Conservation (phyloP, 306 rosid species). For the Rosa lucieae region DNA sequence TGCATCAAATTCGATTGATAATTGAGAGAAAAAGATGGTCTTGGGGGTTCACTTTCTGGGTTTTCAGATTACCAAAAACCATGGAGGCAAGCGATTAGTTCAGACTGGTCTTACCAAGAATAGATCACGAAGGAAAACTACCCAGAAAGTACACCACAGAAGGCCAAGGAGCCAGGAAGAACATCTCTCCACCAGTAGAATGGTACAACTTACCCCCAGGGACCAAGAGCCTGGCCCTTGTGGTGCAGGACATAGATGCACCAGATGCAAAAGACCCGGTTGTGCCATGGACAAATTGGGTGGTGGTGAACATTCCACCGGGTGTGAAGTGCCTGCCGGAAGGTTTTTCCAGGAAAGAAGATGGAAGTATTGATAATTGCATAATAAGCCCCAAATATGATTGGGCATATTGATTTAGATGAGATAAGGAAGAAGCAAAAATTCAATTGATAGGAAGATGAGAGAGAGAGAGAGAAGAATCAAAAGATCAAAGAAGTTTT, state of each 20-base stretch:
- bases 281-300: conserved; percentile 84
- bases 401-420: no score
- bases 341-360: conserved; percentile 71
- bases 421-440: no score
- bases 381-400: no score
- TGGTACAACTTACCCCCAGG: conserved; percentile 80
- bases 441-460: no score
- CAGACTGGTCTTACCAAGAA: conserved; percentile 52
- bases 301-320: conserved; percentile 60
- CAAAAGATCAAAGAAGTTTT: no score
- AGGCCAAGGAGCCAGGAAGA: conserved; percentile 77
- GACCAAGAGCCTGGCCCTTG: conserved; percentile 59
- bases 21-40: no score
- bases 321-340: conserved; percentile 59
- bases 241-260: conserved; percentile 80
- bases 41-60: no score
- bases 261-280: conserved; percentile 56
- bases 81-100: conserved; percentile 23
- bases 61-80: no score
- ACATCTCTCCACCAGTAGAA: conserved; percentile 79
- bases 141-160: conserved; percentile 63
- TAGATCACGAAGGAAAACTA: conserved; percentile 56
- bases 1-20: no score
- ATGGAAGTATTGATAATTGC: not conserved
- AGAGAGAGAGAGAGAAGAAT: no score